Conservation (phyloP, 1,284 basidiomycete species). For the Polyporus tsugae region DNA sequence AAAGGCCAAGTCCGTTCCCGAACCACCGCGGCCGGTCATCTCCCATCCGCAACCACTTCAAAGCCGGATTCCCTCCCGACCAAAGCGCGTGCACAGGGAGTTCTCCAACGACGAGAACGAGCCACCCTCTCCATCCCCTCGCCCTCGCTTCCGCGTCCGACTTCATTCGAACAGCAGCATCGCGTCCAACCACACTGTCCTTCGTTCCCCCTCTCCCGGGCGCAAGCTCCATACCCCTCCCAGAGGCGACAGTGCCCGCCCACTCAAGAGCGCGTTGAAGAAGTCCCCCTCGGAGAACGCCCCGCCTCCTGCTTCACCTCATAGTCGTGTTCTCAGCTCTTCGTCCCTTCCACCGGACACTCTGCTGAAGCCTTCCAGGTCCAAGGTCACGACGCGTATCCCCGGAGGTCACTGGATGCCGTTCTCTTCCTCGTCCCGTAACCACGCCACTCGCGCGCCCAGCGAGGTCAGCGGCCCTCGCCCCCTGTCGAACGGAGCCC, state of each 20-base stretch:
- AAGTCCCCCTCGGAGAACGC: constrained; percentile 15
- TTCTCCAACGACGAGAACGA: constrained; percentile 25
- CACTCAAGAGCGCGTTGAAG: constrained; percentile 32
- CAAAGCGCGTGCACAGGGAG: constrained; percentile 18
- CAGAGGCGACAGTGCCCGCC: background rate
- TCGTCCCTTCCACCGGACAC: background rate
- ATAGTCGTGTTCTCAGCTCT: constrained; percentile 3
- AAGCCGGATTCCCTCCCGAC: constrained; percentile 13
- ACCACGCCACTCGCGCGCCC: constrained; percentile 6
- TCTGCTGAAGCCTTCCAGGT: background rate
- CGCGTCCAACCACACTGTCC: constrained; percentile 3
- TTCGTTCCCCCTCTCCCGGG: background rate
- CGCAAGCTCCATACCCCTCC: constrained; percentile 1
- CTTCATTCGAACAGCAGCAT: constrained; percentile 11
- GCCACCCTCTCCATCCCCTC: background rate
- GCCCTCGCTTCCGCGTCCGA: constrained; percentile 12
- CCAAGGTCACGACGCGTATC: background rate
- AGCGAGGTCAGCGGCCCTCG: background rate
- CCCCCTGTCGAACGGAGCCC: background rate
- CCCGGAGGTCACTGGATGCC: constrained; percentile 9
- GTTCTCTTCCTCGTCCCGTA: constrained; percentile 4
- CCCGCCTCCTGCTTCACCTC: background rate
- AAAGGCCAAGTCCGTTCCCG: constrained; percentile 18
- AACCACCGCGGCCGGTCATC: constrained; percentile 22
- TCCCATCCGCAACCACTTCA: constrained; percentile 27